Evolutionary conservation across 495 filamentous ascomycete genomes (phyloP), one percentile per base, ranked within the genome.

Genomic region (Trichoderma asperelloides): DNA sequence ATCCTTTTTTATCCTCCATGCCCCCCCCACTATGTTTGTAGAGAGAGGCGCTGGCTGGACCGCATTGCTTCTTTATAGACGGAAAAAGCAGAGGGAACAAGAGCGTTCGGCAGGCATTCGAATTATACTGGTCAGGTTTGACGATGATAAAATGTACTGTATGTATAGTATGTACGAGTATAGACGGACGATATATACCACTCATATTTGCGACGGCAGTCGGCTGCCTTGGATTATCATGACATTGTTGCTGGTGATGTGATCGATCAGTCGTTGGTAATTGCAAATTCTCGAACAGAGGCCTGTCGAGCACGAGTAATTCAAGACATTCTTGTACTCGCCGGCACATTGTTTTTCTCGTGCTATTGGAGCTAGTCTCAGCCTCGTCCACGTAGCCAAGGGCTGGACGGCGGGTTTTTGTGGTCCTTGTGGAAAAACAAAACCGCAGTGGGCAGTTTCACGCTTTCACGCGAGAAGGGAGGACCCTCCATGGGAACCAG

Each of bases 111-210:
- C 25, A 30, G 27, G 28, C 2, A 11, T 21, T 25, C 23, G 23
- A 15, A 13, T 60, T 5, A 28, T 28, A 23, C 25, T 18, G 27
- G 33, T 37, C 33, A 37, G 33, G 33, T 2, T 37, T 37, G 33
- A 37, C 33, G 33, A 37, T 8, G 33, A 37, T 37, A 37, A 37
- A 37, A 33, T 27, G 23, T 60, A 60, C 15, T 60, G 27, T 28
- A 60, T 60, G 12, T 30, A 30, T 60, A 60, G n/a, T 21, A 28
- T 60, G 55, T 60, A 60, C 55, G 55, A 60, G 23, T 60, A 55
- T 55, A 60, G 16, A 51, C 5, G 33, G 47, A 60, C 55, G 55
- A 60, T 60, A 60, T 60, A 60, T 60, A 60, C 55, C 55, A 60
- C 55, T 60, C 55, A 60, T 30, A 8, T 37, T 37, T 30, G 55